Conservation (phyloP, 2,329 filamentous ascomycete genomes). For the Apiospora koreana region DNA sequence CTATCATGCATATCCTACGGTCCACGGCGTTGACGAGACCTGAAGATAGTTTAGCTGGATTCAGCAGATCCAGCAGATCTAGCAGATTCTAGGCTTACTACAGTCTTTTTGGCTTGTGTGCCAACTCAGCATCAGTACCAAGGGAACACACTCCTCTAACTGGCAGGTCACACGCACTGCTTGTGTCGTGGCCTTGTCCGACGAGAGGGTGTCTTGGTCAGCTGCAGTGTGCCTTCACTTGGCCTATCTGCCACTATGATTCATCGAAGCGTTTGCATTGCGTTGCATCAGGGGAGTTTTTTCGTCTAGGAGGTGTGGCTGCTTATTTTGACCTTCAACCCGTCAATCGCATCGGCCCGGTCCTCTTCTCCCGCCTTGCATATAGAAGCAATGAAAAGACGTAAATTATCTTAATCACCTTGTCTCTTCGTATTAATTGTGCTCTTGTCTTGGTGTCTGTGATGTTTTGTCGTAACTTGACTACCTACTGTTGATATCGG, state of each 20-base stretch:
- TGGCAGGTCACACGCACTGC: background rate
- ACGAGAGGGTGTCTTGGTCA: background rate
- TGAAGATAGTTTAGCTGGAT: background rate
- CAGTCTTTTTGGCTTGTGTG: background rate
- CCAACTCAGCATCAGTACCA: background rate
- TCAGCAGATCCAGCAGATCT: constrained; percentile 7
- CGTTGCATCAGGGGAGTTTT: constrained; percentile 5
- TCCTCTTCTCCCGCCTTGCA: background rate
- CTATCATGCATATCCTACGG: constrained; percentile 2
- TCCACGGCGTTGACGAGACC: background rate
- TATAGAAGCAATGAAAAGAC: constrained; percentile 8
- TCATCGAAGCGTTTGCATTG: background rate
- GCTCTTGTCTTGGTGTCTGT: background rate
- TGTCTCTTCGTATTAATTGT: background rate
- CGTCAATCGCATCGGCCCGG: background rate
- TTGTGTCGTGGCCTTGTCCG: background rate
- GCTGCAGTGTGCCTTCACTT: background rate
- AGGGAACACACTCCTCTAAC: background rate
- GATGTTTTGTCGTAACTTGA: background rate
- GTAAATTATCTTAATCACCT: background rate
- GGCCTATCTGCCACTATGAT: background rate
- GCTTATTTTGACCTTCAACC: background rate
- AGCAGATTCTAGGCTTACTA: constrained; percentile 1
- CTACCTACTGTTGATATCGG: too few relatives aligned
- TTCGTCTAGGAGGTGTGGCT: background rate